Percentiles rank a stretch among this genome's conserved stretches.
Evolutionary conservation across 148 eudicot species (phyloP).

Genomic region (Hydrangea macrophylla): DNA sequence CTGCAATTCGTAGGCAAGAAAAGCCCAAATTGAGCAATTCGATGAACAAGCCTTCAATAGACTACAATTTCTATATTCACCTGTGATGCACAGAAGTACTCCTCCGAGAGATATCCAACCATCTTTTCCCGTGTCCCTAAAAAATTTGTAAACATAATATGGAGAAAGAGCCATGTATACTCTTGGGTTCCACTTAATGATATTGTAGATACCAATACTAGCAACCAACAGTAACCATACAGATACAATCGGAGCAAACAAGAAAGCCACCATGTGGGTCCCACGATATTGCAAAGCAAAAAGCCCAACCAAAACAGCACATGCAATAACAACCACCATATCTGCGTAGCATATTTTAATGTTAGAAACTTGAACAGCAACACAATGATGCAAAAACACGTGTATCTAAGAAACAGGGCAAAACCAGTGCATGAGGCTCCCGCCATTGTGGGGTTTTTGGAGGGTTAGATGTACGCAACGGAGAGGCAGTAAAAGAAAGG

Average conservation of each 20-base stretch:
- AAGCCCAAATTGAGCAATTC: background rate
- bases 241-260: conserved; percentile 46
- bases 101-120: conserved; percentile 50
- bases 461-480: too few relatives aligned
- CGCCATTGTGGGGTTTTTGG: too few relatives aligned
- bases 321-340: conserved; percentile 32
- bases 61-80: conserved; percentile 13
- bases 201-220: conserved; percentile 42
- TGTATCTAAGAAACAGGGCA: background rate
- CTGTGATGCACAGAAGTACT: conserved; percentile 41
- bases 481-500: too few relatives aligned
- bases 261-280: conserved; percentile 37
- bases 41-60: background rate
- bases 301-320: conserved; percentile 39
- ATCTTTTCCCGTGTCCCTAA: conserved; percentile 27
- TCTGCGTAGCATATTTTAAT: conserved; percentile 20
- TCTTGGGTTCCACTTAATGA: conserved; percentile 41
- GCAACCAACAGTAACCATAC: conserved; percentile 46
- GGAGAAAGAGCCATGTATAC: conserved; percentile 44
- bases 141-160: conserved; percentile 39
- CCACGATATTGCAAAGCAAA: conserved; percentile 54
- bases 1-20: conserved; percentile 26
- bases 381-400: background rate
- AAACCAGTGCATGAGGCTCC: too few relatives aligned
- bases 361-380: conserved; percentile 11